These are phyloP conservation scores for Pyrus hybrid DNA, from an alignment of 331 rosid genomes.

Conservation along the genomic window DNA sequence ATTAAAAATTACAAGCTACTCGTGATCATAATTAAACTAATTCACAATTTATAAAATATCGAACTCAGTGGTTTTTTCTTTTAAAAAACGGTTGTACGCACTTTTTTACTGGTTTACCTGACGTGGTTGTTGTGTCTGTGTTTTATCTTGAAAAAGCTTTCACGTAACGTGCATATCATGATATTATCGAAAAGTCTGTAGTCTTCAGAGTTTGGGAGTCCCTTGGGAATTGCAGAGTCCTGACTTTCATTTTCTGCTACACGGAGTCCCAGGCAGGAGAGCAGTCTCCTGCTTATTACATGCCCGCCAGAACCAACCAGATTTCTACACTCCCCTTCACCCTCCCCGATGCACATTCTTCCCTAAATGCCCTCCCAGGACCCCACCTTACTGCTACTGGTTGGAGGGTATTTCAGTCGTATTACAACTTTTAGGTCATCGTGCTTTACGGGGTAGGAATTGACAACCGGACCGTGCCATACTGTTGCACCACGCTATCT, in stretches of 20 bases:
- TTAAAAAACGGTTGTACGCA: no score
- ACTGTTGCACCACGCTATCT: not conserved
- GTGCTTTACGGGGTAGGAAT: not conserved
- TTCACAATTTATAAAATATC: no score
- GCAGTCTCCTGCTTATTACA: not conserved
- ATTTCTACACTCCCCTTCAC: not conserved
- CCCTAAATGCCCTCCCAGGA: not conserved
- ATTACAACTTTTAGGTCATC: not conserved
- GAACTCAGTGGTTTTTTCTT: no score
- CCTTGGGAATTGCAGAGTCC: slow-evolving; percentile 18
- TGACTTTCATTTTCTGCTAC: slow-evolving; percentile 20
- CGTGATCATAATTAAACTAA: no score
- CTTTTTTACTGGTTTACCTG: no score
- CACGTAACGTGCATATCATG: no score
- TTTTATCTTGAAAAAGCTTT: no score
- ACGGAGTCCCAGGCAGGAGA: slow-evolving; percentile 4
- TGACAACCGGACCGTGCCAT: not conserved
- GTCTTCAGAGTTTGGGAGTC: not conserved
- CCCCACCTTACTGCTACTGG: not conserved
- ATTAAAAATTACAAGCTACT: rapidly evolving
- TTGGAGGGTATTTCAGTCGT: not conserved
- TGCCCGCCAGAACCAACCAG: not conserved
- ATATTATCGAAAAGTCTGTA: not conserved
- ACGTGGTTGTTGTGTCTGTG: no score
- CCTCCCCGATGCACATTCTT: not conserved